A percentile compares a stretch with the other conserved stretches of the same genome.
phyloP scores from a whole-genome alignment of 73 alveolate species.

The Paramecium primaurelia region DNA sequence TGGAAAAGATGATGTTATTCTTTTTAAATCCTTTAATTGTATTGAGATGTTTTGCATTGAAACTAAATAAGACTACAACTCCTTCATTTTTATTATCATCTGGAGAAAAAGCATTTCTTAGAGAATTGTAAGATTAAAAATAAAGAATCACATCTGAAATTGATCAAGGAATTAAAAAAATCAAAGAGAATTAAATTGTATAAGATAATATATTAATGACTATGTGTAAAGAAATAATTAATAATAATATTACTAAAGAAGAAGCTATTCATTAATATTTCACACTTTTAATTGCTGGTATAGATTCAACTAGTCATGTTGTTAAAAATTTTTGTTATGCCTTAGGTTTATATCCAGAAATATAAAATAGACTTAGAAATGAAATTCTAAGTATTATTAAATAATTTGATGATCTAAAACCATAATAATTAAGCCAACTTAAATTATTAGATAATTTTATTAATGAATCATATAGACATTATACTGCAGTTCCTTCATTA shows the following conservation, averaged over 20 bases:
- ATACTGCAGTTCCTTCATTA: not conserved
- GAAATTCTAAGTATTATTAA: not conserved
- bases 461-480: not conserved
- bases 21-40: not conserved
- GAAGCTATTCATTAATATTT: constrained; percentile 43
- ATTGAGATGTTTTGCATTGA: constrained; percentile 9
- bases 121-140: not conserved
- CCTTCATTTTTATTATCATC: not conserved
- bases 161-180: not conserved
- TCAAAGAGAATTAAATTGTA: not conserved
- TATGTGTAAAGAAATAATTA: not conserved
- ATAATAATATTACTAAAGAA: not conserved
- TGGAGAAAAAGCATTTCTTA: not conserved
- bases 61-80: not conserved
- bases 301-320: constrained; percentile 20
- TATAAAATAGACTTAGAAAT: not conserved
- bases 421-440: not conserved
- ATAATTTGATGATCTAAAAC: not conserved
- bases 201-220: not conserved
- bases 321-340: constrained; percentile 12
- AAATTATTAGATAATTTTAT: not conserved
- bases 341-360: not conserved
- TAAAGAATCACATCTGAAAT: not conserved
- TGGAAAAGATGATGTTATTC: not conserved
- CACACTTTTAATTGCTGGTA: constrained; percentile 7